phyloP scores from a whole-genome alignment of 257 asterid species.

The Salvia miltiorrhiza region DNA sequence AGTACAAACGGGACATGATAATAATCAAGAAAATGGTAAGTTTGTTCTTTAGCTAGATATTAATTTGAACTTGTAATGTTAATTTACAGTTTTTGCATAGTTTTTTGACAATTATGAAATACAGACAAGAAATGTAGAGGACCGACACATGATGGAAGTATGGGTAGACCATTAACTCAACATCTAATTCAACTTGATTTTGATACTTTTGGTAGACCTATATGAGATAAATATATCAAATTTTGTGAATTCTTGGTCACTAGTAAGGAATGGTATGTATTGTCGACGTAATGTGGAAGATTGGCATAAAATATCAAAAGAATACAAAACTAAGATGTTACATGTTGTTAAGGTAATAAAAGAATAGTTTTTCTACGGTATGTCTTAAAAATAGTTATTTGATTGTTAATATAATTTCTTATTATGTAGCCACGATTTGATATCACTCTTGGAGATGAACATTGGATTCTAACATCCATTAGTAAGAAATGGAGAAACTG shows the following conservation, averaged over 20 bases:
- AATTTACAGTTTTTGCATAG: neutral
- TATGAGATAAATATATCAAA: neutral
- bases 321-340: no score
- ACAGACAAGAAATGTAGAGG: conserved; percentile 1
- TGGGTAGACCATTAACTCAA: conserved; percentile 6
- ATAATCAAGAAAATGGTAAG: neutral
- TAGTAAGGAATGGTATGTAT: neutral
- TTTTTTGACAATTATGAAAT: neutral
- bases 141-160: neutral
- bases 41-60: neutral
- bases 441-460: neutral
- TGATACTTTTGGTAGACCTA: neutral
- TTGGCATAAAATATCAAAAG: conserved; percentile 11
- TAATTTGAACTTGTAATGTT: neutral
- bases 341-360: conserved; percentile 9
- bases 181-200: neutral
- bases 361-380: neutral
- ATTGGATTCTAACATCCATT: neutral
- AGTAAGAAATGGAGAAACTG: conserved; percentile 3
- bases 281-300: conserved; percentile 4
- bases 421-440: neutral
- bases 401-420: neutral
- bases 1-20: neutral
- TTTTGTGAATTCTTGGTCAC: neutral
- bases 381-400: neutral